A percentile compares a stretch with the other conserved stretches of the same genome.
Conservation (phyloP, 163 green algal genomes). For the Scenedesmus sp. region DNA sequence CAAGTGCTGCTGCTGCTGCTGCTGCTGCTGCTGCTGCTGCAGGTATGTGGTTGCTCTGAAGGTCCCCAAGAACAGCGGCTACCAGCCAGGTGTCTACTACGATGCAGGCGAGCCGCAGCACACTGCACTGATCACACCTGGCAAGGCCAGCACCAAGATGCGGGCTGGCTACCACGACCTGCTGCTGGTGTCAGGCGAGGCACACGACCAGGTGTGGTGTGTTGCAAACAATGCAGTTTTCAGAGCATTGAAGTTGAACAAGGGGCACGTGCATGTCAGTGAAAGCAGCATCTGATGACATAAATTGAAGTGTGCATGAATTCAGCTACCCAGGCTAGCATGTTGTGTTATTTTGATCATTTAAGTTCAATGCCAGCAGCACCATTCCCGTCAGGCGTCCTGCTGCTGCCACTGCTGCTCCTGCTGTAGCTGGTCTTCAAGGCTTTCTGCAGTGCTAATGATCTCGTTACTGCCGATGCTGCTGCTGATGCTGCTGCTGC, state of each 20-base stretch:
- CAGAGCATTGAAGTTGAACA: no score
- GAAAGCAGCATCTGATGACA: no score
- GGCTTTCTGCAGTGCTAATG: no score
- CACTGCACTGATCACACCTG: constrained; percentile 29
- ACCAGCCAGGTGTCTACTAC: constrained; percentile 12
- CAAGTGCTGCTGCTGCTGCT: not conserved
- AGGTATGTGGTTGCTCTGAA: constrained; percentile 44
- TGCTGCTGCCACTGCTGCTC: no score
- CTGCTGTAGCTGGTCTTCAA: no score
- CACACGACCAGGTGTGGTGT: constrained; percentile 50
- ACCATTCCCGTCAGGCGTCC: no score
- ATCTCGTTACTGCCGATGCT: not conserved
- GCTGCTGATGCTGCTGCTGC: not conserved
- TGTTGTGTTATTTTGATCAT: no score
- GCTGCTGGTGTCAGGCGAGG: constrained; percentile 48
- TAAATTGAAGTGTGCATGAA: no score
- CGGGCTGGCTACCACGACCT: constrained; percentile 30
- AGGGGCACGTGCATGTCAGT: no score
- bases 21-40: not conserved
- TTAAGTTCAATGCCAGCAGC: no score
- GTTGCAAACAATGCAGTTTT: no score
- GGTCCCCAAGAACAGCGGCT: constrained; percentile 25
- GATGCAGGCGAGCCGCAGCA: constrained; percentile 44
- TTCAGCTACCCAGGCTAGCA: no score
- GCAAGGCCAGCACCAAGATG: constrained; percentile 1